Evolutionary conservation across 352 stramenopile genomes (phyloP), one percentile per base, ranked within the genome.

Genomic region (Pythium aphanidermatum): DNA sequence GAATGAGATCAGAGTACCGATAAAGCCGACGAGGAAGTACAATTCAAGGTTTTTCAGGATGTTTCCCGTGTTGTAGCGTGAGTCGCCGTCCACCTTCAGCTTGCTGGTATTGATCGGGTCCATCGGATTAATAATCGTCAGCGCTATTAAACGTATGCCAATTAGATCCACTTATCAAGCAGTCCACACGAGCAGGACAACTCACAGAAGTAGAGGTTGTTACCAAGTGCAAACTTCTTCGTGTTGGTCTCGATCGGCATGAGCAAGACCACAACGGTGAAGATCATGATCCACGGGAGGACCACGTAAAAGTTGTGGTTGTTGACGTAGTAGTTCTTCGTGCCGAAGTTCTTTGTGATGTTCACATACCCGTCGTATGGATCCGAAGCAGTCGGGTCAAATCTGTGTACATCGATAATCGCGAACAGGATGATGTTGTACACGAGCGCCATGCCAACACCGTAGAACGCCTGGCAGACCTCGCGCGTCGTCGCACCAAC

Each of bases 141-240:
- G 40, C 2, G 74, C 77, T 86, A 27, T 17, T 55, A 2, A 41
- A 59, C 29, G 21, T 20, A 29, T 3, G 52, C 24, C 3, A 47
- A 4, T 46, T 39, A 51, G 13, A 27, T 4, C 26, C 14, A 7
- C 20, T 29, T 29, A 10, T 9, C 8, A 25, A 29, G 19, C 9
- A n/a, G 8, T 8, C 26, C 16, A 4, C 5, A 44, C 19, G 16
- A 39, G n/a, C 7, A 17, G n/a, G 33, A 12, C 1, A 12, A 16
- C 73, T 20, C 69, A 84, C 69, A 69, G 54, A 92, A 92, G 64
- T 79, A 92, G 25, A 92, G 68, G 39, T 89, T 92, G 70, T 89
- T 89, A 50, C 67, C 74, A 20, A 89, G 30, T 33, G 77, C 73
- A 39, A 88, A 91, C 58, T 88, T 92, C 58, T 92, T 92, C n/a